Evolutionary conservation across 202 grass and related monocot genomes (phyloP).

Genomic region (Schoenoplectus triqueter): DNA sequence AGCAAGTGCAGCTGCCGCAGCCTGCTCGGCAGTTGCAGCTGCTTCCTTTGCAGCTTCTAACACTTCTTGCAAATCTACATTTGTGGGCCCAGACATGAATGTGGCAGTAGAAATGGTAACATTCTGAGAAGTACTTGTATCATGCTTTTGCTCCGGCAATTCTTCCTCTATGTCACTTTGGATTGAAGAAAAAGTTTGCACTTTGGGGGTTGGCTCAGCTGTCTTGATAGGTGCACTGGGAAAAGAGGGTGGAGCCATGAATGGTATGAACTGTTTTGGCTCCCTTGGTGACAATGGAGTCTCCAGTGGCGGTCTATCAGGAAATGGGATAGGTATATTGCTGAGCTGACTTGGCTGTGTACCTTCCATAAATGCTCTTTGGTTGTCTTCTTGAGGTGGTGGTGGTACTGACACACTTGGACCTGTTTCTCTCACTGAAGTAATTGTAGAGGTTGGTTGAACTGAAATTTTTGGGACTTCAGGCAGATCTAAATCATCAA

Average conservation of each 20-base stretch:
- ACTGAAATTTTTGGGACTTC: constrained; percentile 85
- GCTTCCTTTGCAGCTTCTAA: constrained; percentile 73
- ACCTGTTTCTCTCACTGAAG: constrained; percentile 46
- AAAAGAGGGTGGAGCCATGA: constrained; percentile 52
- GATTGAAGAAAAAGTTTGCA: constrained; percentile 41
- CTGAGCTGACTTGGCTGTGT: constrained; percentile 5
- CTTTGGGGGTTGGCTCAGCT: constrained; percentile 40
- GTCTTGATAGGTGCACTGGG: constrained; percentile 43
- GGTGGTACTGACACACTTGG: constrained; percentile 11
- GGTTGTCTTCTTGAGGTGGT: constrained; percentile 11
- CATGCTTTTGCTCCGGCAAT: constrained; percentile 47
- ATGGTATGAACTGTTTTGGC: constrained; percentile 79
- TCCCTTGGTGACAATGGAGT: constrained; percentile 44
- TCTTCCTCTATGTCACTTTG: constrained; percentile 50
- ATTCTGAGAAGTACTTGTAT: constrained; percentile 39
- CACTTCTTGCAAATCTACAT: constrained; percentile 71
- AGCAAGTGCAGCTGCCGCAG: constrained; percentile 71
- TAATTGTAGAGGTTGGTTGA: constrained; percentile 47
- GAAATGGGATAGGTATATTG: constrained; percentile 39
- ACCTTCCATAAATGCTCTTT: constrained; percentile 21
- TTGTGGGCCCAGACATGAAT: constrained; percentile 28
- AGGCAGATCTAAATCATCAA: constrained; percentile 80
- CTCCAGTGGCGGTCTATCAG: constrained; percentile 22
- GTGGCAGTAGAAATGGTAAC: constrained; percentile 40
- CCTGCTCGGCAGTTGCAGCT: constrained; percentile 74